These are phyloP conservation scores for Zoysia japonica DNA, from an alignment of 176 grass and related monocot genomes.

Conservation along the genomic window DNA sequence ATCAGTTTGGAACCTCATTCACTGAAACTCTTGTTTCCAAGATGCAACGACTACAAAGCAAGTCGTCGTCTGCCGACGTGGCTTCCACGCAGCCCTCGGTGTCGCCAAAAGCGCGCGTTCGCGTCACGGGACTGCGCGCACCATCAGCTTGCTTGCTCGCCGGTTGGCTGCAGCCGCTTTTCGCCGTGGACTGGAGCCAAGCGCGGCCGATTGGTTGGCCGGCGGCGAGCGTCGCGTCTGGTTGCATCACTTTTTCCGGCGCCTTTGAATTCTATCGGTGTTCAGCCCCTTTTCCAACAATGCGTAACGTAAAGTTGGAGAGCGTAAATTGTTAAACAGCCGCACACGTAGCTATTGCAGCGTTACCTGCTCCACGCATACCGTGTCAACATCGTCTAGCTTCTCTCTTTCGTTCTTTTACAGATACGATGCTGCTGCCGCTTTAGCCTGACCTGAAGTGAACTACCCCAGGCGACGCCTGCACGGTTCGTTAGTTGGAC, in stretches of 20 bases:
- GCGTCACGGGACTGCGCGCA: too few species aligned
- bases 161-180: not conserved
- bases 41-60: too few species aligned
- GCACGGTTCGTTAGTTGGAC: not conserved
- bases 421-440: not conserved
- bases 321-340: not conserved
- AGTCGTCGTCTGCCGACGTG: too few species aligned
- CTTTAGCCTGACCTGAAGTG: not conserved
- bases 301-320: not conserved
- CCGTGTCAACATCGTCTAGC: not conserved
- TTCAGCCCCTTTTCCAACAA: not conserved
- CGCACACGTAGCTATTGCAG: not conserved
- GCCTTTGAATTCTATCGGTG: not conserved
- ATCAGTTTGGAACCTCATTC: too few species aligned
- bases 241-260: not conserved
- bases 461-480: slow-evolving; percentile 3
- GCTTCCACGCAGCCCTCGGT: too few species aligned
- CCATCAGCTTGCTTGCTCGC: too few species aligned
- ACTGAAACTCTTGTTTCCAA: too few species aligned
- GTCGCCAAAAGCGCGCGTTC: too few species aligned
- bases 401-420: not conserved
- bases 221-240: not conserved
- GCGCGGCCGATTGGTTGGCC: slow-evolving; percentile 24
- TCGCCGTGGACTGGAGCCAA: slow-evolving; percentile 3
- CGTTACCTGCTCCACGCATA: slow-evolving; percentile 15